These are phyloP conservation scores for Canariomyces notabilis DNA, from an alignment of 2,329 filamentous ascomycete species.

Conservation along the genomic window DNA sequence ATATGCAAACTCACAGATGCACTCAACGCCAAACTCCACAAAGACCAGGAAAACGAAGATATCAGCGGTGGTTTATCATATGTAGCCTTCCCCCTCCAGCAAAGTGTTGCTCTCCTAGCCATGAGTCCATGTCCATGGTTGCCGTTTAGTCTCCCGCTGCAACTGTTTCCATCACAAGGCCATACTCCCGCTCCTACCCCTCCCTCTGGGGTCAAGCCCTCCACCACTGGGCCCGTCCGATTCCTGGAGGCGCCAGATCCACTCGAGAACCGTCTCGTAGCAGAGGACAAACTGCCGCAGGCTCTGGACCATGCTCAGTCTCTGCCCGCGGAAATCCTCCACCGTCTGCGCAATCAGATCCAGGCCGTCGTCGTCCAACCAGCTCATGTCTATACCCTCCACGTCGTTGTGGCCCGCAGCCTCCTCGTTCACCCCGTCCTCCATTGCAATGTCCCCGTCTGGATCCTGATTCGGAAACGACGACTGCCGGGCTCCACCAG, in stretches of 20 bases:
- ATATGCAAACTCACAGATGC: background rate
- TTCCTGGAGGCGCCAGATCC: conserved; percentile 56
- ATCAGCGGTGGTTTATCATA: too few relatives aligned
- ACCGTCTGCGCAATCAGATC: conserved; percentile 86
- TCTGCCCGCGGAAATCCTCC: conserved; percentile 81
- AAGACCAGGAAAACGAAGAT: too few relatives aligned
- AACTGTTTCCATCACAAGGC: conserved; percentile 24
- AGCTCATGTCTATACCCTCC: conserved; percentile 45
- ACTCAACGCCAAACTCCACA: background rate
- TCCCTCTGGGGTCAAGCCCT: conserved; percentile 12
- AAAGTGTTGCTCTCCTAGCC: too few relatives aligned
- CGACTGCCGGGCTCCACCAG: conserved; percentile 15
- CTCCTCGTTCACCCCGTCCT: conserved; percentile 5
- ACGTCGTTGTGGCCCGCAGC: background rate
- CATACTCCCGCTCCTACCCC: conserved; percentile 33
- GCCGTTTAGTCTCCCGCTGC: too few relatives aligned
- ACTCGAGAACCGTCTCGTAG: conserved; percentile 91
- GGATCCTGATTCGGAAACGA: conserved; percentile 26
- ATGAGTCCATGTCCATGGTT: too few relatives aligned
- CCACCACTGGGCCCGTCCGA: conserved; percentile 8
- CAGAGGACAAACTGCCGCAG: conserved; percentile 90
- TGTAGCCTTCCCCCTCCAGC: background rate
- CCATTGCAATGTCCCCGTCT: conserved; percentile 47
- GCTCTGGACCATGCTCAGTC: conserved; percentile 95
- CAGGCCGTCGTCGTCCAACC: conserved; percentile 63